phyloP scores from a whole-genome alignment of 2,329 filamentous ascomycete species.

The Lasiodiplodia gonubiensis region DNA sequence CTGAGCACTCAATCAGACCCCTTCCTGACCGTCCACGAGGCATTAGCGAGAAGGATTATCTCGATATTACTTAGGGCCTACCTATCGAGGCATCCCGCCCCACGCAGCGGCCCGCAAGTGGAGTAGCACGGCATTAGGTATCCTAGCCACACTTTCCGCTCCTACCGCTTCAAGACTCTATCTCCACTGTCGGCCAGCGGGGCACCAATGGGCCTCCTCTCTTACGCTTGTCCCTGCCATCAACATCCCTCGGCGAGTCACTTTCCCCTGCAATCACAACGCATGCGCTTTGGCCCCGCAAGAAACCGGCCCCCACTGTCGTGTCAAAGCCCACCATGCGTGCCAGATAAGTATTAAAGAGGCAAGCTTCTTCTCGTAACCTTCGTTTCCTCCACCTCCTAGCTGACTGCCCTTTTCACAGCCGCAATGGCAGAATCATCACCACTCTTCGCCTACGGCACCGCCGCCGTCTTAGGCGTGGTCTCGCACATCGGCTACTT shows the following conservation, averaged over 20 bases:
- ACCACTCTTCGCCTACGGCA: slow-evolving; percentile 5
- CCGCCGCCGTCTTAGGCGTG: slow-evolving; percentile 7
- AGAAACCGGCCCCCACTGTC: not conserved
- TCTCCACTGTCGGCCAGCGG: not conserved
- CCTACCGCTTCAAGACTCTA: not conserved
- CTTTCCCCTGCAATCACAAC: not conserved
- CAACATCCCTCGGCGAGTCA: not conserved
- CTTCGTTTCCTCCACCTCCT: no score
- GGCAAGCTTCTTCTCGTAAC: no score
- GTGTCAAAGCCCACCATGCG: not conserved
- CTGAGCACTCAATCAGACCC: not conserved
- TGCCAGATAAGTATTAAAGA: not conserved
- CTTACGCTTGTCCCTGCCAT: not conserved
- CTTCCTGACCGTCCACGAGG: not conserved
- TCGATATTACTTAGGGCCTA: not conserved
- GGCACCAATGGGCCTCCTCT: not conserved
- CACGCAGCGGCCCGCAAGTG: not conserved
- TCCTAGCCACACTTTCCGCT: not conserved
- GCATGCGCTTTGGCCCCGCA: not conserved
- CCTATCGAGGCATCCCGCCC: not conserved
- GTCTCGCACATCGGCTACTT: slow-evolving; percentile 14
- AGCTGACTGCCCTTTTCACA: not conserved
- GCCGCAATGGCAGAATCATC: not conserved
- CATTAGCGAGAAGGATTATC: not conserved
- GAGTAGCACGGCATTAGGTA: not conserved